These are phyloP conservation scores for Fusarium xylarioides DNA, from an alignment of 2,329 filamentous ascomycete genomes.

Conservation along the genomic window DNA sequence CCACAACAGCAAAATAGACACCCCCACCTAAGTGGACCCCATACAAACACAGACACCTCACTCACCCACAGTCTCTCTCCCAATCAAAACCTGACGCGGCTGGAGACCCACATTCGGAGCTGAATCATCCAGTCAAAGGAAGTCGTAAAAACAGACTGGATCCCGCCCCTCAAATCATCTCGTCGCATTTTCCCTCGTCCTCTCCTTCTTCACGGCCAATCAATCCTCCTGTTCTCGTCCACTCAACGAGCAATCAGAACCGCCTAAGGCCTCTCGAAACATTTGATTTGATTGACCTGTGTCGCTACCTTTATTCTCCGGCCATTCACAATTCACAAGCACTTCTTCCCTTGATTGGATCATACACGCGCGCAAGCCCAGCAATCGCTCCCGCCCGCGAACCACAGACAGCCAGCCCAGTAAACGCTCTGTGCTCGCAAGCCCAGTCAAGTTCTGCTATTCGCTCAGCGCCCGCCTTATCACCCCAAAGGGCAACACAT, in stretches of 20 bases:
- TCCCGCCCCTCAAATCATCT: slow-evolving; percentile 63
- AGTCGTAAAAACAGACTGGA: slow-evolving; percentile 54
- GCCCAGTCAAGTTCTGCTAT: slow-evolving; percentile 18
- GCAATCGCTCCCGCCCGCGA: slow-evolving; percentile 24
- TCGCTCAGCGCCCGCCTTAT: slow-evolving; percentile 28
- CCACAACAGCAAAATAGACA: neutral
- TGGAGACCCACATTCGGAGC: slow-evolving; percentile 49
- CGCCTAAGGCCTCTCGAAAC: slow-evolving; percentile 43
- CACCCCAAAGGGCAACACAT: slow-evolving; percentile 33
- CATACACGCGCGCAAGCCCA: slow-evolving; percentile 24
- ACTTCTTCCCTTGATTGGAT: slow-evolving; percentile 41
- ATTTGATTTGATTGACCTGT: slow-evolving; percentile 34
- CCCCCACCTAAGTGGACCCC: neutral
- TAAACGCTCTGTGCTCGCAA: slow-evolving; percentile 25
- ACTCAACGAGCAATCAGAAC: slow-evolving; percentile 49
- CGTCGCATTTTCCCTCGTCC: slow-evolving; percentile 55
- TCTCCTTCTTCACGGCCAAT: slow-evolving; percentile 59
- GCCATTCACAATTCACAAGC: slow-evolving; percentile 45
- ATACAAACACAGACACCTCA: neutral
- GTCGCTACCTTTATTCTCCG: slow-evolving; percentile 35
- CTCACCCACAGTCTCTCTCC: slow-evolving; percentile 39
- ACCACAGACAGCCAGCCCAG: neutral
- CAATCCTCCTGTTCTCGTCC: slow-evolving; percentile 51
- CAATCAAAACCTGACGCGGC: slow-evolving; percentile 45
- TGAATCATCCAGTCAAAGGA: slow-evolving; percentile 61